A percentile compares a stretch with the other conserved stretches of the same genome.
These are phyloP conservation scores for Lasiodiplodia sp. DNA, from an alignment of 2,329 filamentous ascomycete species.

Conservation along the genomic window DNA sequence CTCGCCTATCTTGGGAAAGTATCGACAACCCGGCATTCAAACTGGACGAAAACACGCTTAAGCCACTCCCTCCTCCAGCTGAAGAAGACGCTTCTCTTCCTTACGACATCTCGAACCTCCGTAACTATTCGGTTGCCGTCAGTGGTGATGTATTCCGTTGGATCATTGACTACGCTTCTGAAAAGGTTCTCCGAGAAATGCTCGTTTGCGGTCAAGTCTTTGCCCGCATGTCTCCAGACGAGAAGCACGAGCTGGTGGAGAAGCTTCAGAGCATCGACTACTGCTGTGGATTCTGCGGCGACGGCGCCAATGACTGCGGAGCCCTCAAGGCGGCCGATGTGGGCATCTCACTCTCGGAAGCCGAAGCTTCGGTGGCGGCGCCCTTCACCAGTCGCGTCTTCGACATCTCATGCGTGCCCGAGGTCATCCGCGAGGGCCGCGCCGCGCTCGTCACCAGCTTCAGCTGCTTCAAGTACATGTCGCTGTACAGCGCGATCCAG, in stretches of 20 bases:
- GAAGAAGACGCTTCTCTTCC: constrained; percentile 83
- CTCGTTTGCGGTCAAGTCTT: constrained; percentile 92
- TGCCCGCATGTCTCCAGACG: constrained; percentile 97
- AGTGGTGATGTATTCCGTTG: constrained; percentile 95
- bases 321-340: constrained; percentile 97
- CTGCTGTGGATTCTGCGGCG: constrained; percentile 93
- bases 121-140: constrained; percentile 87
- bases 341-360: constrained; percentile 94
- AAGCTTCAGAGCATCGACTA: constrained; percentile 97
- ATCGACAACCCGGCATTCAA: constrained; percentile 84
- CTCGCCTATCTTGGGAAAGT: constrained; percentile 86
- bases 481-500: constrained; percentile 97
- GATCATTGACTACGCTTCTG: constrained; percentile 88
- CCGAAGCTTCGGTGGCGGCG: constrained; percentile 96
- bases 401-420: constrained; percentile 93
- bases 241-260: constrained; percentile 97
- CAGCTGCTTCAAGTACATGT: constrained; percentile 99
- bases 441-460: constrained; percentile 98
- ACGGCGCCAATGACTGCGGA: constrained; percentile 97
- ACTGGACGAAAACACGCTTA: constrained; percentile 79
- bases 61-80: constrained; percentile 75
- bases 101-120: constrained; percentile 80
- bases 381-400: constrained; percentile 96
- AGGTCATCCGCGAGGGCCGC: constrained; percentile 91
- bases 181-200: constrained; percentile 84